Evolutionary conservation across 306 rosid genomes (phyloP), one percentile per base, ranked within the genome.

Genomic region (Argentina anserina): DNA sequence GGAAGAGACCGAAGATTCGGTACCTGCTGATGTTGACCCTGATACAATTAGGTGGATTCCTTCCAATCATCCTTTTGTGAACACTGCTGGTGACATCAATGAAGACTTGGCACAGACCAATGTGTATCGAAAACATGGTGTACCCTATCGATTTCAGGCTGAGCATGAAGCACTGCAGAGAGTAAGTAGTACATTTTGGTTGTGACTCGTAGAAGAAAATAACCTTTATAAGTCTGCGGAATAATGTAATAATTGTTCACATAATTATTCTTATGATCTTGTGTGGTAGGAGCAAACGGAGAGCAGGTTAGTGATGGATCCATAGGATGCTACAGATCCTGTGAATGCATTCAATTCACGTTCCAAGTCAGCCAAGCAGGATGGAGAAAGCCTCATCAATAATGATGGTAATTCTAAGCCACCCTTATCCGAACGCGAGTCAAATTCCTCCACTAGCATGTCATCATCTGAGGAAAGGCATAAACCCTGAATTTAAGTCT

Each of bases 41-140:
- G 97, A 91, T 74, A 84, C 97, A 0, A 79, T 94, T 69, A 81
- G 98, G 73, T 94, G 98, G 97, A 89, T 91, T 84, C 98, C 98
- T 29, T 88, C 91, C 0, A 94, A 94, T 74, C 98, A 94, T 77
- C 97, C 97, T 71, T 94, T 94, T 80, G 99, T 96, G 71, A 91
- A 96, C 58, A 91, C 97, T 13, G 86, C 88, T 53, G 79, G 84
- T 53, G 98, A 91, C 73, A 85, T 94, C 63, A 96, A 88, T 52
- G 97, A 94, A 81, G 86, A 88, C 79, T 74, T 91, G 46, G 98
- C 98, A 18, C 98, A 91, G 61, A 89, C 79, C 67, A 91, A 94
- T 79, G 96, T 94, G 66, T 72, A 83, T 66, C 98, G 91, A 81
- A 88, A 94, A 83, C 86, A 81, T 39, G 98, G 98, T 66, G 97